Base-by-base conservation (phyloP, 2,329 filamentous ascomycete genomes). In the Sclerotinia trifoliorum region DNA sequence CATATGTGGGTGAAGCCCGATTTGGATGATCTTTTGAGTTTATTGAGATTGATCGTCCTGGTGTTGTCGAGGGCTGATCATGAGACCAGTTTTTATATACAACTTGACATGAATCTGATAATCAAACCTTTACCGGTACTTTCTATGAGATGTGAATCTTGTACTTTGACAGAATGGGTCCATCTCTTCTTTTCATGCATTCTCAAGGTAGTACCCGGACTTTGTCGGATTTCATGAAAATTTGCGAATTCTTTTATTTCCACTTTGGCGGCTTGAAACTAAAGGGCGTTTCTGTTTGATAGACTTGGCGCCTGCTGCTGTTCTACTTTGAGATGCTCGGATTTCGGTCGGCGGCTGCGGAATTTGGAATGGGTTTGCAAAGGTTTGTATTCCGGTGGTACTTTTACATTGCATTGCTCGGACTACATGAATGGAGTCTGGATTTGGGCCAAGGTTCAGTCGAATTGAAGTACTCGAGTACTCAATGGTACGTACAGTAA, bases 211-310 rank as follows among this genome's bases (percentile, higher is more conserved):
- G 29, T 21, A 32, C 32, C n/a, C 29, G 21, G 29, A 42, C 21
- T 6, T n/a, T 19, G 44, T 49, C 2, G 35, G 58, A 49, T 24
- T n/a, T 29, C 29, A 42, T 49, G 10, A 49, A 44, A 61, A 35
- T 49, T 35, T 26, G n/a, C 35, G 29, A 8, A 61, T 44, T 42
- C 44, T 39, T 61, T 39, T 29, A 32, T 49, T 66, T 52, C 55
- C 52, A 66, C 54, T 51, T 52, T 51, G 46, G 35, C n/a, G 65
- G 56, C 52, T 67, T 67, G 48, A 62, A 67, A 54, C 56, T 26
- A 52, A 6, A 29, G 46, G 55, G 35, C 35, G 46, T 62, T 67
- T 67, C 65, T 32, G 24, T 32, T 67, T 52, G 39, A 62, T 60
- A 32, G 32, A 46, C 65, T 67, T 67, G 56, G 56, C 65, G 32